Conservation (phyloP, 2,329 filamentous ascomycete genomes). For the Aspergillus unguis region DNA sequence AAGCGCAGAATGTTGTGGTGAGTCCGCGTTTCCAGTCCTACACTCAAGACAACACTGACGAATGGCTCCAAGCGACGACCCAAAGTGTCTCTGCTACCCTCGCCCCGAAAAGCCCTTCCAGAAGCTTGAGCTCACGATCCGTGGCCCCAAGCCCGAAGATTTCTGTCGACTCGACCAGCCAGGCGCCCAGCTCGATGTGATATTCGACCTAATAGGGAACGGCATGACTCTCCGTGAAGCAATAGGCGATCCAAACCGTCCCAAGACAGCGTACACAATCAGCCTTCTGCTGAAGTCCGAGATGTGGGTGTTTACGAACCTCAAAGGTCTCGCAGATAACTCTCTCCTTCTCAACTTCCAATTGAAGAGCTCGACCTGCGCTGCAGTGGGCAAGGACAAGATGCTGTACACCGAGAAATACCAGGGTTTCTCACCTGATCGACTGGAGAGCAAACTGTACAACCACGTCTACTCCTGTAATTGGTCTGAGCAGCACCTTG, state of each 20-base stretch:
- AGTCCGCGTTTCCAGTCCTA: not conserved
- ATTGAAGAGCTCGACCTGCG: slow-evolving; percentile 14
- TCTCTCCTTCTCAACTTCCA: slow-evolving; percentile 26
- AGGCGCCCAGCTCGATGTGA: slow-evolving; percentile 22
- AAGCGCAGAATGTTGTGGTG: slow-evolving; percentile 6
- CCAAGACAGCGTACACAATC: slow-evolving; percentile 11
- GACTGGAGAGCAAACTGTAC: slow-evolving; percentile 20
- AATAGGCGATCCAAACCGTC: slow-evolving; percentile 11
- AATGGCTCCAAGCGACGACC: slow-evolving; percentile 13
- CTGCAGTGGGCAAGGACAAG: slow-evolving; percentile 14
- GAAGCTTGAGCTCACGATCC: slow-evolving; percentile 19
- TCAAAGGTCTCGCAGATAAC: slow-evolving; percentile 27
- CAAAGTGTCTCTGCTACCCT: slow-evolving; percentile 24
- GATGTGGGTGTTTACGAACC: slow-evolving; percentile 25
- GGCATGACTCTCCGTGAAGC: slow-evolving; percentile 23
- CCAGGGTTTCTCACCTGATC: slow-evolving; percentile 18
- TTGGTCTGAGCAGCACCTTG: slow-evolving; percentile 19
- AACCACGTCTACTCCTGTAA: slow-evolving; percentile 18
- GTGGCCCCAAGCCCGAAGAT: slow-evolving; percentile 15
- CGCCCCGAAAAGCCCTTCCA: slow-evolving; percentile 7
- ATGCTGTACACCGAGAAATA: slow-evolving; percentile 21
- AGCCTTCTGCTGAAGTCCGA: slow-evolving; percentile 15
- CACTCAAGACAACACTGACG: not conserved
- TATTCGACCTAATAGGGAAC: slow-evolving; percentile 24
- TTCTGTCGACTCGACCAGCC: slow-evolving; percentile 16